Evolutionary conservation across 2,329 filamentous ascomycete species (phyloP).

Genomic region (Colletotrichum eleusines): DNA sequence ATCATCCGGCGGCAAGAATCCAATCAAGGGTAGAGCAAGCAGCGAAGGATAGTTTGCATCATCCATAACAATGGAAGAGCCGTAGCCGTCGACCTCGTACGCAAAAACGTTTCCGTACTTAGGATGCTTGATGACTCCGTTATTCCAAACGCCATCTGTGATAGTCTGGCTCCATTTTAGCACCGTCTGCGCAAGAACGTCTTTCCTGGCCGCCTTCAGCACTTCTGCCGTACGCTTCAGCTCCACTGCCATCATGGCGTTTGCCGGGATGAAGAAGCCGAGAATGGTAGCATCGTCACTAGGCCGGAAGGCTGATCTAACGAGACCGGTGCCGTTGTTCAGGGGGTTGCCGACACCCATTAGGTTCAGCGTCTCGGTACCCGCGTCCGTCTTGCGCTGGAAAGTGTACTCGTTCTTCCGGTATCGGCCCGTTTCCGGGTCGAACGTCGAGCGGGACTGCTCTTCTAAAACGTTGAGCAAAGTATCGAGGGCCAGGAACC

Average conservation of each 20-base stretch:
- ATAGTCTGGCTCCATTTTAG: slow-evolving; percentile 73
- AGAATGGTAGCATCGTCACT: slow-evolving; percentile 96
- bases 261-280: slow-evolving; percentile 94
- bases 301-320: slow-evolving; percentile 92
- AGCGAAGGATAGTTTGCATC: slow-evolving; percentile 89
- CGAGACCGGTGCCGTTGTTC: slow-evolving; percentile 83
- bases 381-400: slow-evolving; percentile 80
- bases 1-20: slow-evolving; percentile 76
- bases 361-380: slow-evolving; percentile 91
- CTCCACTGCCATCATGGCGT: slow-evolving; percentile 96
- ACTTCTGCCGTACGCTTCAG: slow-evolving; percentile 79
- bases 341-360: slow-evolving; percentile 91
- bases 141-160: slow-evolving; percentile 81
- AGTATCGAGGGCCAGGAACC: slow-evolving; percentile 81
- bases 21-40: slow-evolving; percentile 81
- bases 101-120: slow-evolving; percentile 85
- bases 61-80: slow-evolving; percentile 86
- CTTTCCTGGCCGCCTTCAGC: slow-evolving; percentile 71
- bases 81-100: slow-evolving; percentile 90
- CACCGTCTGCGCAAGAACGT: slow-evolving; percentile 66
- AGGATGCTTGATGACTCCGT: slow-evolving; percentile 83
- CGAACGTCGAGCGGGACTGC: slow-evolving; percentile 86
- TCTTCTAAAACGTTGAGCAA: slow-evolving; percentile 80
- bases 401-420: slow-evolving; percentile 87
- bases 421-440: slow-evolving; percentile 73